Conservation (phyloP, 1,139 yeast species). For the Geotrichum siamense region DNA sequence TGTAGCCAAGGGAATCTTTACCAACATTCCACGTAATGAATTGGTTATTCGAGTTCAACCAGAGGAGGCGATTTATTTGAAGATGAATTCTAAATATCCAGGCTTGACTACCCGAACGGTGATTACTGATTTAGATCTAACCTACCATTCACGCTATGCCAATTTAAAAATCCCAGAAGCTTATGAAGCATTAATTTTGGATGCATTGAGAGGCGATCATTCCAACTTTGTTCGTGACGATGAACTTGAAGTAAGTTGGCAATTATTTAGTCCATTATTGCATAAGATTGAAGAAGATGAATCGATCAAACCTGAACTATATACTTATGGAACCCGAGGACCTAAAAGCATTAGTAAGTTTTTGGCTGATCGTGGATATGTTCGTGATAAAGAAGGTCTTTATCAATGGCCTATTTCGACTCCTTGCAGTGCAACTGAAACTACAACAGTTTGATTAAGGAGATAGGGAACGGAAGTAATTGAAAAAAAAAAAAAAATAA, state of each 20-base stretch:
- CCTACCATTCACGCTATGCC: constrained; percentile 67
- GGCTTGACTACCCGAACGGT: constrained; percentile 79
- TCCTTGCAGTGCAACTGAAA: too few species aligned
- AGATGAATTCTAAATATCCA: constrained; percentile 88
- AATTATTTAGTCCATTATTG: constrained; percentile 83
- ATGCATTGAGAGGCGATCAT: constrained; percentile 85
- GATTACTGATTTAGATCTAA: constrained; percentile 82
- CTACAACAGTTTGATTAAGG: too few species aligned
- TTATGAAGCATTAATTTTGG: constrained; percentile 89
- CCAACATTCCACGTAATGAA: constrained; percentile 81
- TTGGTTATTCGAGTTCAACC: constrained; percentile 93
- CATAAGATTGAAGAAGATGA: constrained; percentile 59
- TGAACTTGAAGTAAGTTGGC: constrained; percentile 92
- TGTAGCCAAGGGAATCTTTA: constrained; percentile 76
- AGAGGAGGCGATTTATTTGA: constrained; percentile 84
- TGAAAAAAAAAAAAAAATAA: too few species aligned
- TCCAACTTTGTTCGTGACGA: constrained; percentile 97
- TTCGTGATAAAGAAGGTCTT: constrained; percentile 39
- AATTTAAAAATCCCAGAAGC: constrained; percentile 83
- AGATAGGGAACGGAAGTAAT: too few species aligned
- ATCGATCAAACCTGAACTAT: constrained; percentile 48
- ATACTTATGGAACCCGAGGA: constrained; percentile 90
- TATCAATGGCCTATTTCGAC: constrained; percentile 31
- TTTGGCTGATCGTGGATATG: constrained; percentile 63
- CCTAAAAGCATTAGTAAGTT: constrained; percentile 61